These are phyloP conservation scores for Venturia aucupariae DNA, from an alignment of 2,329 filamentous ascomycete genomes.

Conservation along the genomic window DNA sequence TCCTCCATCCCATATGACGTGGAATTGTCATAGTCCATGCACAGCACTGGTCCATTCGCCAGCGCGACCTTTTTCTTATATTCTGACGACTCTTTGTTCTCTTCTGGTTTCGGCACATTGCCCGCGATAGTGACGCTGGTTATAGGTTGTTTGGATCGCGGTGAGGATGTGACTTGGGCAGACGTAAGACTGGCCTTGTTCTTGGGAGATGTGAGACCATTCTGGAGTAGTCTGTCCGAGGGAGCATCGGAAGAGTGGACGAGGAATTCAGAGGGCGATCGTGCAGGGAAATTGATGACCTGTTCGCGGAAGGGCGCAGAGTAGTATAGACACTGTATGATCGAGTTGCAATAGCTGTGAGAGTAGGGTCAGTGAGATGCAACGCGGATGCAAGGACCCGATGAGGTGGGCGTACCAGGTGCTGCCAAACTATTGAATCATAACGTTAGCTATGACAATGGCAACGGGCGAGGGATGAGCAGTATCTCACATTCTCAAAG, in stretches of 20 bases:
- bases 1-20: constrained; percentile 85
- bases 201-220: constrained; percentile 22
- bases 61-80: constrained; percentile 97
- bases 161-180: background rate
- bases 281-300: constrained; percentile 80
- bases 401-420: constrained; percentile 8
- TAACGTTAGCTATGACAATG: constrained; percentile 48
- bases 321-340: constrained; percentile 94
- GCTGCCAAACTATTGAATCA: constrained; percentile 11
- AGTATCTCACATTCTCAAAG: constrained; percentile 78
- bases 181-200: constrained; percentile 23
- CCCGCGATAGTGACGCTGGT: constrained; percentile 45
- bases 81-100: constrained; percentile 89
- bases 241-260: constrained; percentile 36
- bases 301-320: constrained; percentile 88
- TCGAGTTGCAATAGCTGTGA: constrained; percentile 91
- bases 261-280: constrained; percentile 60
- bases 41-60: constrained; percentile 75
- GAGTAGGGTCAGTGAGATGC: background rate
- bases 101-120: constrained; percentile 63
- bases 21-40: constrained; percentile 70
- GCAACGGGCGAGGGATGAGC: constrained; percentile 16
- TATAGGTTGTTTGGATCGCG: constrained; percentile 28
- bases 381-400: constrained; percentile 3
- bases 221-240: background rate